Evolutionary conservation across 2,329 filamentous ascomycete species (phyloP).

Genomic region (Aspergillus fumigatiaffinis): DNA sequence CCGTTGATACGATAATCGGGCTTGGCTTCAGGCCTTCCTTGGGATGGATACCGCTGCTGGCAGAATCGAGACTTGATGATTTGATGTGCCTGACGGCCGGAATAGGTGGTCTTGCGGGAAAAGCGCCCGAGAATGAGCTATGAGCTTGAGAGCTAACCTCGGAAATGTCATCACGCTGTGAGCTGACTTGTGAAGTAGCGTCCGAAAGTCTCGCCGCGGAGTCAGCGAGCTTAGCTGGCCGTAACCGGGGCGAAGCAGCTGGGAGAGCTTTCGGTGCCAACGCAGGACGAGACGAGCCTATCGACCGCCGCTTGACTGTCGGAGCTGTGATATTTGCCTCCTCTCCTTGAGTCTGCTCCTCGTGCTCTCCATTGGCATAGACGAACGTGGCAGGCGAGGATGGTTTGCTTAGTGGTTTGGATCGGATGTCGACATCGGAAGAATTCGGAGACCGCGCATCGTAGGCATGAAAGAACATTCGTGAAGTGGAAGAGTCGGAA

Average conservation of each 20-base stretch:
- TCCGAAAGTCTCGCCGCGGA: conserved; percentile 22
- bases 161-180: conserved; percentile 19
- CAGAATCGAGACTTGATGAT: conserved; percentile 33
- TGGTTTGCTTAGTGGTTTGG: conserved; percentile 22
- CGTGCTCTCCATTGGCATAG: conserved; percentile 36
- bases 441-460: conserved; percentile 59
- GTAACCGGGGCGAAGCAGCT: conserved; percentile 28
- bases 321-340: conserved; percentile 19
- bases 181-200: conserved; percentile 16
- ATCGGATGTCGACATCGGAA: conserved; percentile 30
- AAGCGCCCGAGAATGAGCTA: conserved; percentile 17
- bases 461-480: conserved; percentile 91
- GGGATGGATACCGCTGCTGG: conserved; percentile 10
- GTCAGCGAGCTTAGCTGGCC: conserved; percentile 27
- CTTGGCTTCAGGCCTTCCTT: conserved; percentile 27
- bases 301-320: conserved; percentile 26
- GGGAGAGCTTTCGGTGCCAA: conserved; percentile 15
- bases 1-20: conserved; percentile 28
- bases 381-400: conserved; percentile 30
- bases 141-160: conserved; percentile 18
- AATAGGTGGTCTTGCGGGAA: conserved; percentile 11
- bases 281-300: conserved; percentile 25
- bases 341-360: conserved; percentile 16
- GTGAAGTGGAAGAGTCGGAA: conserved; percentile 32
- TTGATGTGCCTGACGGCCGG: conserved; percentile 26